Conservation (phyloP, 2,329 filamentous ascomycete genomes). For the Sporothrix curviconia region DNA sequence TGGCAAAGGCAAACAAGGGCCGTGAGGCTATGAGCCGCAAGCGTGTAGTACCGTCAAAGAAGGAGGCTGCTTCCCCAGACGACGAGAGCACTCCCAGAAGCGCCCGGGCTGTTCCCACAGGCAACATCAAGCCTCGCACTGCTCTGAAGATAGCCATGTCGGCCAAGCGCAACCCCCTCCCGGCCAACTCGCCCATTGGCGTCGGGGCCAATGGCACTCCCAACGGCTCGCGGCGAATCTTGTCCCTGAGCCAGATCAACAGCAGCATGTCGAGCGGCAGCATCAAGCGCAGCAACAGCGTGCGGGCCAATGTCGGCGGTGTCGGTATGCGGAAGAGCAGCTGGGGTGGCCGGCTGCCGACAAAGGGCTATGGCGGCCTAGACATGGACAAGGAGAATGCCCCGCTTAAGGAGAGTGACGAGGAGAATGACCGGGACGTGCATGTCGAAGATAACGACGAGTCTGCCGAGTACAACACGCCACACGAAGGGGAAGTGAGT, state of each 20-base stretch:
- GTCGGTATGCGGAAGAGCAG: slow-evolving; percentile 58
- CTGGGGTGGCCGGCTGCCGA: slow-evolving; percentile 50
- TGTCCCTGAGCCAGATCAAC: slow-evolving; percentile 85
- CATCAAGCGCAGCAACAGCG: slow-evolving; percentile 72
- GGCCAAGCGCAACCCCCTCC: slow-evolving; percentile 42
- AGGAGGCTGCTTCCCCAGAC: slow-evolving; percentile 22
- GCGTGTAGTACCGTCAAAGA: slow-evolving; percentile 40
- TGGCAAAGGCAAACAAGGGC: slow-evolving; percentile 55
- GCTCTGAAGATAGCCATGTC: slow-evolving; percentile 50
- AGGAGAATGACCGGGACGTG: slow-evolving; percentile 40
- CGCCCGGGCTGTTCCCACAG: neutral
- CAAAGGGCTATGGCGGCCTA: slow-evolving; percentile 46
- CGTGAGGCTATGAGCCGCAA: slow-evolving; percentile 54
- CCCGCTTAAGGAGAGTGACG: slow-evolving; percentile 53
- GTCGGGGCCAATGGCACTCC: slow-evolving; percentile 3
- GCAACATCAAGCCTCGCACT: slow-evolving; percentile 25
- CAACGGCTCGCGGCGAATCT: slow-evolving; percentile 67
- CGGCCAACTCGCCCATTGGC: slow-evolving; percentile 35
- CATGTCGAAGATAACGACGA: neutral
- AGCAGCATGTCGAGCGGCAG: slow-evolving; percentile 60
- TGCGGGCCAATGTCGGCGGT: slow-evolving; percentile 51
- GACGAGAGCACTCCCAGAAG: neutral
- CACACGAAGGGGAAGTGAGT: slow-evolving; percentile 15
- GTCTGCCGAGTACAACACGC: slow-evolving; percentile 11
- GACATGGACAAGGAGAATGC: slow-evolving; percentile 39